Percentiles rank a stretch among this genome's conserved stretches.
phyloP scores from a whole-genome alignment of 306 rosid species.

The Dryas octopetala region DNA sequence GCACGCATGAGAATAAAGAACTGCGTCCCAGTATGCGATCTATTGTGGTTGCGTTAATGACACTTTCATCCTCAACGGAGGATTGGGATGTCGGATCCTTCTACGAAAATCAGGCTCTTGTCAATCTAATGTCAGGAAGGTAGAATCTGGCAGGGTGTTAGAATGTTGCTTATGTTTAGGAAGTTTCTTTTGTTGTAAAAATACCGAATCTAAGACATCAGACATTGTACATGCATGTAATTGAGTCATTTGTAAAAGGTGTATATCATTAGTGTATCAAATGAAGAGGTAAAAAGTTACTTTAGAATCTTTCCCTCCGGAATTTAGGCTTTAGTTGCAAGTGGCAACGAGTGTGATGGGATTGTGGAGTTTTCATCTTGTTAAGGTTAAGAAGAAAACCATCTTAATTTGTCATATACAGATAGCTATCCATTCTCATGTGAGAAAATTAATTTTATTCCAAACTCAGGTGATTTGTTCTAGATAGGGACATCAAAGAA shows the following conservation, averaged over 20 bases:
- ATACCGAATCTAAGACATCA: neutral
- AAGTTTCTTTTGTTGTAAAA: neutral
- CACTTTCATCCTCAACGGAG: conserved; percentile 71
- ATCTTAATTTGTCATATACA: neutral
- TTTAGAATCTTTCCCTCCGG: neutral
- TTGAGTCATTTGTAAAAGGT: conserved; percentile 18
- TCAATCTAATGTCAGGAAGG: conserved; percentile 82
- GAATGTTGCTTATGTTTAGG: neutral
- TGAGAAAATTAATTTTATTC: neutral
- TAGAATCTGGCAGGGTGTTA: conserved; percentile 26
- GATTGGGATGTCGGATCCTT: conserved; percentile 79
- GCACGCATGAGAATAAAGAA: conserved; percentile 74
- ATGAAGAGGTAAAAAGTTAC: neutral
- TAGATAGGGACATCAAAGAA: too few relatives aligned
- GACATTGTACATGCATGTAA: conserved; percentile 15
- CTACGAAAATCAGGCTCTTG: conserved; percentile 61
- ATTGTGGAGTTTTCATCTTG: conserved; percentile 1
- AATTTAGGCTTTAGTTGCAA: neutral
- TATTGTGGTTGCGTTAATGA: conserved; percentile 82
- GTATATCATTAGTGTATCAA: neutral
- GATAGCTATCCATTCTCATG: neutral
- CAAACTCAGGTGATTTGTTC: too few relatives aligned
- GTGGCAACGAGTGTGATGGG: neutral
- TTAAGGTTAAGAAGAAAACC: neutral
- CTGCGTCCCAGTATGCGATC: conserved; percentile 93